Evolutionary conservation across 805 yeast species (phyloP), one percentile per base, ranked within the genome.

Genomic region (Wickerhamiella lipophila): DNA sequence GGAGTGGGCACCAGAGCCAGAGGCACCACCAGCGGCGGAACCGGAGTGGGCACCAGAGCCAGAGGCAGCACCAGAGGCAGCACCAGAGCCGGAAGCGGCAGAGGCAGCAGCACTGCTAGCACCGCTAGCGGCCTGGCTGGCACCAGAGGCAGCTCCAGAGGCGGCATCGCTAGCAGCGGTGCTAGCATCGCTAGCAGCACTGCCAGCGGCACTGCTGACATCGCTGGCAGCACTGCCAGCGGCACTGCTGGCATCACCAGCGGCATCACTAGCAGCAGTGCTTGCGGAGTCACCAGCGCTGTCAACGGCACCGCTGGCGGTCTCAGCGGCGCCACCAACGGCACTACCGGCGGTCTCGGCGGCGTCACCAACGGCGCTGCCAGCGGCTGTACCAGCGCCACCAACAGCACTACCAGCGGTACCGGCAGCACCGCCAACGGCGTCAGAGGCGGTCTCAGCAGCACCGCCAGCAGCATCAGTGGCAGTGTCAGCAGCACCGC

Each of bases 1-100:
- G 29, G 50, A 49, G 26, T 42, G 45, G 46, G 50, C 9, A n/a
- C 19, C 38, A 40, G 50, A 38, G 30, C 50, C 32, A 26, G 46
- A 32, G 35, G 19, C 46, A 19, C 38, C 15, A 18, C 30, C 25
- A 15, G 36, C 46, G 26, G 46, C 44, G 16, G 46, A 27, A 11
- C 26, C 46, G 26, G 46, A 26, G 22, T 13, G 21, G 16, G 44
- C 11, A 22, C 27, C 46, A 26, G 35, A 16, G 15, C 30, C 46
- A 29, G 22, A 34, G 11, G 46, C 6, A 12, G 46, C 6, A 13
- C 26, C 35, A 29, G 32, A 25, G 12, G 35, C 11, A 18, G 46
- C 35, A 19, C n/a, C 44, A 41, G 44, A 41, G 30, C 49, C 39
- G 38, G 46, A 45, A 26, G 46, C 7, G 32, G 38, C 50, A 41